Evolutionary conservation across 1,284 basidiomycete species (phyloP).

Genomic region (Trametes polyzona): DNA sequence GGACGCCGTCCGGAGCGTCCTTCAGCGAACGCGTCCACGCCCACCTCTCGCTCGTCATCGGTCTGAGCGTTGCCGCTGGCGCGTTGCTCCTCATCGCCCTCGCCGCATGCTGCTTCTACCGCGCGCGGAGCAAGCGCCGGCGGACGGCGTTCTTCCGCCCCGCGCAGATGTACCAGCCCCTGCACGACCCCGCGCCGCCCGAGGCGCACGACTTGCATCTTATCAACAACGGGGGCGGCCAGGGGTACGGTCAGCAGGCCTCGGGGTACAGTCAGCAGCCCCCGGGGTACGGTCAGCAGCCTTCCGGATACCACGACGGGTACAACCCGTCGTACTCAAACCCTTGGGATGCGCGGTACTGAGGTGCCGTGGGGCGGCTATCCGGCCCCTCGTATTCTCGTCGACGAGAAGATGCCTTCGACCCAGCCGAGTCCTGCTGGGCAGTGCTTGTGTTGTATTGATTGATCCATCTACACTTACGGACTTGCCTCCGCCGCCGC

Average conservation of each 20-base stretch:
- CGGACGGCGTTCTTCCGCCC: constrained; percentile 12
- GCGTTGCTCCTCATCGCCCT: constrained; percentile 22
- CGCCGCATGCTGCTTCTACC: constrained; percentile 31
- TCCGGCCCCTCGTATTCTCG: background rate
- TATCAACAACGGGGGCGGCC: background rate
- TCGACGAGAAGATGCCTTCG: background rate
- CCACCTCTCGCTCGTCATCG: constrained; percentile 33
- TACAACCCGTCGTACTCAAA: constrained; percentile 8
- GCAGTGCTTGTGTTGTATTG: too few relatives aligned
- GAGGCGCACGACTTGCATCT: constrained; percentile 14
- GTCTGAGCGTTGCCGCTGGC: constrained; percentile 26
- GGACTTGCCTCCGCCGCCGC: too few relatives aligned
- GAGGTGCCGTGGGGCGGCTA: background rate
- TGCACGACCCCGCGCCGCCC: constrained; percentile 16
- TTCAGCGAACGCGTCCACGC: constrained; percentile 22
- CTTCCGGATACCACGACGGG: background rate
- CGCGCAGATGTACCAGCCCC: constrained; percentile 16
- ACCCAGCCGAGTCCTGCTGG: too few relatives aligned
- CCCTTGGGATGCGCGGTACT: constrained; percentile 17
- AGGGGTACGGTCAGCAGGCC: background rate
- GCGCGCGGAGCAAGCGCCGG: constrained; percentile 21
- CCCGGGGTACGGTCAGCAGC: background rate
- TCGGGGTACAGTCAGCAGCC: background rate
- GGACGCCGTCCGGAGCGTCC: constrained; percentile 10
- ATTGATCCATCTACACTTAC: too few relatives aligned